phyloP scores from a whole-genome alignment of 139 green algal species.

The Coelastrella sp. region DNA sequence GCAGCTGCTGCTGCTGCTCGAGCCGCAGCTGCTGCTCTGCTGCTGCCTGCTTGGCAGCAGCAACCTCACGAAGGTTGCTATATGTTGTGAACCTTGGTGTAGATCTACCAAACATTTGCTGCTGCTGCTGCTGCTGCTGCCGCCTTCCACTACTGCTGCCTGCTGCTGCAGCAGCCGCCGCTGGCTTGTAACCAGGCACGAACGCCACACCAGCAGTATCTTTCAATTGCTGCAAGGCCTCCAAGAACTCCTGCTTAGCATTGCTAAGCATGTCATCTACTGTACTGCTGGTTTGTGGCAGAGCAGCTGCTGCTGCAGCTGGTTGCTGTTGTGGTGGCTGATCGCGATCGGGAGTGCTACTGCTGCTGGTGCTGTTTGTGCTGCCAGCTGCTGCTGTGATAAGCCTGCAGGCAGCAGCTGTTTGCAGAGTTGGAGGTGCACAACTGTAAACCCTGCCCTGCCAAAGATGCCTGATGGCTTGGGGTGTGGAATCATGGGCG shows the following conservation, averaged over 20 bases:
- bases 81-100: neutral
- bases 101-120: no score
- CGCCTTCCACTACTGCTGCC: neutral
- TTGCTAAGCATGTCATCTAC: neutral
- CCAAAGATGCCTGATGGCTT: neutral
- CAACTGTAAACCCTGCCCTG: neutral
- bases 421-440: neutral
- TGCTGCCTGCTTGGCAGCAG: neutral
- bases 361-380: neutral
- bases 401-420: neutral
- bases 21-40: neutral
- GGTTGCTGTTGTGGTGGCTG: neutral
- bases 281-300: neutral
- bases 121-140: constrained; percentile 5
- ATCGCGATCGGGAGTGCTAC: neutral
- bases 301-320: constrained; percentile 20
- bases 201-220: constrained; percentile 21
- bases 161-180: neutral
- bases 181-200: neutral
- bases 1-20: constrained; percentile 20
- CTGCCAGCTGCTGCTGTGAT: neutral
- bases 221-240: constrained; percentile 13
- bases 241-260: neutral
- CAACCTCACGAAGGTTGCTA: neutral
- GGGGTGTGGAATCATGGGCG: neutral